Conservation (phyloP, 2,329 filamentous ascomycete genomes). For the Aspergillus jensenii region DNA sequence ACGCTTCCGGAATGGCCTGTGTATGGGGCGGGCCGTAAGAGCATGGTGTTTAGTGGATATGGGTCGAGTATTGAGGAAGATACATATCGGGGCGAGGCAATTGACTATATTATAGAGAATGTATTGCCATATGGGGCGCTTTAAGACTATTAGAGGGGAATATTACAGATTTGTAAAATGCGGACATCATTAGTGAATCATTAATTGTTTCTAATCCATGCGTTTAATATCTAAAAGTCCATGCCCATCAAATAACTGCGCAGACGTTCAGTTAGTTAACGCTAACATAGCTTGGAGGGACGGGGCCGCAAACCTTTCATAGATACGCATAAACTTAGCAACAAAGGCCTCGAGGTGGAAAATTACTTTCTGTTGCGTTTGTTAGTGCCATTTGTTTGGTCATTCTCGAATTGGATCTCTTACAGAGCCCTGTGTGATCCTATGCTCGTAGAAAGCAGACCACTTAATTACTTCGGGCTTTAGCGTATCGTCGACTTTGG, state of each 20-base stretch:
- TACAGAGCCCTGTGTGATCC: constrained; percentile 78
- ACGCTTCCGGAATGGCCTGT: not conserved
- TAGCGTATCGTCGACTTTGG: constrained; percentile 80
- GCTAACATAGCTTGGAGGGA: not conserved
- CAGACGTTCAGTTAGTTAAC: constrained; percentile 37
- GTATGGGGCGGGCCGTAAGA: not conserved
- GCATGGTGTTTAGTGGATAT: constrained; percentile 5
- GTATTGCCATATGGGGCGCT: not conserved
- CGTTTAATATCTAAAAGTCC: constrained; percentile 54
- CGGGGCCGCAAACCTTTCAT: constrained; percentile 69
- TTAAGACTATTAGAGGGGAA: not conserved
- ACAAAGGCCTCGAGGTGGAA: constrained; percentile 99
- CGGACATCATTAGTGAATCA: constrained; percentile 12
- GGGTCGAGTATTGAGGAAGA: not conserved
- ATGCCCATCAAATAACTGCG: constrained; percentile 67
- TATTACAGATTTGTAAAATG: not conserved
- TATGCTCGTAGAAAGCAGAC: constrained; percentile 96
- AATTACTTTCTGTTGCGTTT: constrained; percentile 70
- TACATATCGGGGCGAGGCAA: not conserved
- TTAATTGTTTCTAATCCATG: constrained; percentile 26
- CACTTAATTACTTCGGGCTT: constrained; percentile 93
- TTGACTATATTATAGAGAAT: not conserved
- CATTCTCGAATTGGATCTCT: constrained; percentile 20
- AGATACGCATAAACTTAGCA: constrained; percentile 95
- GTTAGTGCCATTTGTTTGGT: constrained; percentile 1